phyloP scores from a whole-genome alignment of 129 eudicot genomes.

The Artemisia argyi region DNA sequence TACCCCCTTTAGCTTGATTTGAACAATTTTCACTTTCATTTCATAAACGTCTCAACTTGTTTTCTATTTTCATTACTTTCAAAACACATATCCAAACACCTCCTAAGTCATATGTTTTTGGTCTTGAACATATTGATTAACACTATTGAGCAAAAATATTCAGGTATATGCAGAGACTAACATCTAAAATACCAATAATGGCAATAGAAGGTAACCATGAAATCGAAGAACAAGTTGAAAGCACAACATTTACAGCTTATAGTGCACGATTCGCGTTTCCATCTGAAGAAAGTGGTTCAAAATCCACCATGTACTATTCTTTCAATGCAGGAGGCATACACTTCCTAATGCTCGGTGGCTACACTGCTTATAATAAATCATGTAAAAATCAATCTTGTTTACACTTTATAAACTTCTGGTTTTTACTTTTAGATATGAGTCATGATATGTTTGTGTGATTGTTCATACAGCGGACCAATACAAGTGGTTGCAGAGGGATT shows the following conservation, averaged over 20 bases:
- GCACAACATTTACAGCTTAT: slow-evolving; percentile 67
- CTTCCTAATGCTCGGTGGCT: slow-evolving; percentile 89
- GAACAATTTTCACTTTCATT: too few species aligned
- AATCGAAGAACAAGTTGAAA: slow-evolving; percentile 69
- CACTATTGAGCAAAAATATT: neutral
- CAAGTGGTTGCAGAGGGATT: slow-evolving; percentile 84
- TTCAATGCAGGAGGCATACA: slow-evolving; percentile 98
- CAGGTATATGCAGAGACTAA: slow-evolving; percentile 81
- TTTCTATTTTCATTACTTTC: too few species aligned
- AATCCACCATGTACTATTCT: slow-evolving; percentile 83
- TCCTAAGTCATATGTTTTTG: neutral
- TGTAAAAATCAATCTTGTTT: slow-evolving; percentile 33
- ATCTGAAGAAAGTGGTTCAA: slow-evolving; percentile 70
- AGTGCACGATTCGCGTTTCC: slow-evolving; percentile 91
- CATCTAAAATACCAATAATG: slow-evolving; percentile 90
- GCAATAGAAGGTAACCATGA: slow-evolving; percentile 95
- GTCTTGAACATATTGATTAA: slow-evolving; percentile 1
- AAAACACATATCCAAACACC: neutral
- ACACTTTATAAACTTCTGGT: neutral
- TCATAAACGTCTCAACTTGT: too few species aligned
- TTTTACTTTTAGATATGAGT: neutral
- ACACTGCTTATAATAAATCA: slow-evolving; percentile 63
- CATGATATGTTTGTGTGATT: neutral
- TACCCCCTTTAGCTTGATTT: neutral
- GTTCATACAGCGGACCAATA: slow-evolving; percentile 70